A percentile compares a stretch with the other conserved stretches of the same genome.
Conservation (phyloP, 23 red algal species). For the Agarophyton chilense region DNA sequence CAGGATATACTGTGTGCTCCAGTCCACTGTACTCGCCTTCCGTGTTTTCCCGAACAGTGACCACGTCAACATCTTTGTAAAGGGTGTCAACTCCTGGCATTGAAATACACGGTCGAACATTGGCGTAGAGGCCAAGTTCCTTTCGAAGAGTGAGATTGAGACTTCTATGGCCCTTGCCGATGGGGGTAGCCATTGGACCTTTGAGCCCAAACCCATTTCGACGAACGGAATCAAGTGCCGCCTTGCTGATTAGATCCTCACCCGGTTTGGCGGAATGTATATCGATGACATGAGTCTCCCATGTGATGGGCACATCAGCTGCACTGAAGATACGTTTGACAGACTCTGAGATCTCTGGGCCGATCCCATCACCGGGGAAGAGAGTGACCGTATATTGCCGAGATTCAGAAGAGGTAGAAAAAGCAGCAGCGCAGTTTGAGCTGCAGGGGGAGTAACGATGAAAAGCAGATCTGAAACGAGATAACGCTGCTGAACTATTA, state of each 20-base stretch:
- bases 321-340: conserved; percentile 85
- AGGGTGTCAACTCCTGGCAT: conserved; percentile 95
- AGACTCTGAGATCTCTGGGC: conserved; percentile 90
- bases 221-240: conserved; percentile 84
- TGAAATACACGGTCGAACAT: conserved; percentile 86
- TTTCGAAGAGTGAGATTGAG: conserved; percentile 95
- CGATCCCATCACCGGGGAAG: conserved; percentile 98
- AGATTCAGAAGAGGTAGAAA: not conserved
- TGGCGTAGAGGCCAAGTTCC: conserved; percentile 93
- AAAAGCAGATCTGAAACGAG: not conserved
- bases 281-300: conserved; percentile 85
- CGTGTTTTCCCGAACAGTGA: conserved; percentile 97
- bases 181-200: conserved; percentile 96
- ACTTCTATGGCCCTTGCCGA: conserved; percentile 90
- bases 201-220: conserved; percentile 93
- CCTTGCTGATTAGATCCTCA: conserved; percentile 77
- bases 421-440: not conserved
- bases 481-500: not conserved
- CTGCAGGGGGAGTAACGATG: not conserved
- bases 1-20: conserved; percentile 89
- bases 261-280: conserved; percentile 74
- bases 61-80: conserved; percentile 94
- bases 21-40: conserved; percentile 99
- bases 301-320: conserved; percentile 86
- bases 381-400: conserved; percentile 81